Conservation (phyloP, 2,329 filamentous ascomycete species). For the Chaetomium sp. region DNA sequence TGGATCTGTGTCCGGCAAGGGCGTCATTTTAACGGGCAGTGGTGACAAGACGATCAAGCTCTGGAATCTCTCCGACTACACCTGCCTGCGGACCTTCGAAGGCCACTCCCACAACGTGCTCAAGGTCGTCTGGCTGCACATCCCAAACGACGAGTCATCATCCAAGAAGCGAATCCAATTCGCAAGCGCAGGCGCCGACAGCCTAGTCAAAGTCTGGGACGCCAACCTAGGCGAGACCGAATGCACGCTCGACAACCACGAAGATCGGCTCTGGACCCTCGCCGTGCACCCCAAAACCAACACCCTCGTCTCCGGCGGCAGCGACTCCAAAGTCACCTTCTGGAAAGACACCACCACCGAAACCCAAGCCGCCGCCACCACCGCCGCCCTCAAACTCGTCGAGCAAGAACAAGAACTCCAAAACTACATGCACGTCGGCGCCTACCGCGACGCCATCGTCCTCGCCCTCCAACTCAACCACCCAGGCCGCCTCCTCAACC, state of each 20-base stretch:
- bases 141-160: slow-evolving; percentile 43
- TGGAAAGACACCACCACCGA: slow-evolving; percentile 87
- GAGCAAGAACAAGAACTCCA: slow-evolving; percentile 93
- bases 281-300: slow-evolving; percentile 63
- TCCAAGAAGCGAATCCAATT: slow-evolving; percentile 61
- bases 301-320: slow-evolving; percentile 81
- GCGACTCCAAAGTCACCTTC: slow-evolving; percentile 88
- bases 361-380: slow-evolving; percentile 67
- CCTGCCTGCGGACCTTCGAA: slow-evolving; percentile 87
- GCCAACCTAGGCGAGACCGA: slow-evolving; percentile 76
- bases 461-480: slow-evolving; percentile 92
- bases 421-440: slow-evolving; percentile 82
- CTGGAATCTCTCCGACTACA: slow-evolving; percentile 90
- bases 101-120: slow-evolving; percentile 93
- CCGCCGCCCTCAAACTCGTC: slow-evolving; percentile 65
- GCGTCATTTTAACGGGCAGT: slow-evolving; percentile 80
- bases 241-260: slow-evolving; percentile 92
- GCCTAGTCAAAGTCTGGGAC: slow-evolving; percentile 95
- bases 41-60: slow-evolving; percentile 95
- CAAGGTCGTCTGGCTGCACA: slow-evolving; percentile 80
- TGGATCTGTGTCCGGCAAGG: slow-evolving; percentile 62
- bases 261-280: slow-evolving; percentile 90
- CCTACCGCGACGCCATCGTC: slow-evolving; percentile 88
- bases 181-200: slow-evolving; percentile 85
- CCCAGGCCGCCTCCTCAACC: slow-evolving; percentile 72